Evolutionary conservation across 75 land plant species (phyloP).

Genomic region (Selaginella tamariscina): DNA sequence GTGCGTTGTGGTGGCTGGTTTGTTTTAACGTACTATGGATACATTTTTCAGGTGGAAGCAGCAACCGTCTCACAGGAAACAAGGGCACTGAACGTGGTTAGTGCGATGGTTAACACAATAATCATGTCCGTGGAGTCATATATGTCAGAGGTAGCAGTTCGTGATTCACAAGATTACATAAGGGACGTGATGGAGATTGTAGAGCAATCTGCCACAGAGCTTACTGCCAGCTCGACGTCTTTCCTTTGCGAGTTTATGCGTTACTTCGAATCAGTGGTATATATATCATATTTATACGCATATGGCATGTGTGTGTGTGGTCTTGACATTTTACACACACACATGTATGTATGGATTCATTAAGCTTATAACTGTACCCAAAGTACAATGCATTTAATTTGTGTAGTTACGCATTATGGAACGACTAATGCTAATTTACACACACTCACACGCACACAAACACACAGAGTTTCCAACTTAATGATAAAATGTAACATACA

Average conservation of each 20-base stretch:
- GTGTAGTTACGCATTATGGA: too few relatives aligned
- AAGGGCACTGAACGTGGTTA: conserved; percentile 1
- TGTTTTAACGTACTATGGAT: neutral
- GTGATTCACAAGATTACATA: neutral
- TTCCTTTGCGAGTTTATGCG: neutral
- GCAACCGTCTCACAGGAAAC: neutral
- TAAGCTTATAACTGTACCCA: too few relatives aligned
- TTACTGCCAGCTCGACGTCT: neutral
- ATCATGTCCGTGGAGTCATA: neutral
- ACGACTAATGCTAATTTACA: too few relatives aligned
- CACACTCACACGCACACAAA: too few relatives aligned
- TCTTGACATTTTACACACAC: too few relatives aligned
- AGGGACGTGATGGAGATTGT: conserved; percentile 7
- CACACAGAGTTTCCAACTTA: too few relatives aligned
- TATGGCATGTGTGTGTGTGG: too few relatives aligned
- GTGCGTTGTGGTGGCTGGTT: neutral
- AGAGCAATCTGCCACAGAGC: neutral
- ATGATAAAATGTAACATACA: too few relatives aligned
- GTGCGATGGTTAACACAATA: neutral
- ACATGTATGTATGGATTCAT: too few relatives aligned
- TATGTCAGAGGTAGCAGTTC: neutral
- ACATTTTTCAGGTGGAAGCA: conserved; percentile 4
- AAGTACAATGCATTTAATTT: too few relatives aligned
- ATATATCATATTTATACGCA: too few relatives aligned
- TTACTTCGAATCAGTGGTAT: neutral